Base-by-base conservation (phyloP, 108 stramenopile species). In the Nitzschia sp. region DNA sequence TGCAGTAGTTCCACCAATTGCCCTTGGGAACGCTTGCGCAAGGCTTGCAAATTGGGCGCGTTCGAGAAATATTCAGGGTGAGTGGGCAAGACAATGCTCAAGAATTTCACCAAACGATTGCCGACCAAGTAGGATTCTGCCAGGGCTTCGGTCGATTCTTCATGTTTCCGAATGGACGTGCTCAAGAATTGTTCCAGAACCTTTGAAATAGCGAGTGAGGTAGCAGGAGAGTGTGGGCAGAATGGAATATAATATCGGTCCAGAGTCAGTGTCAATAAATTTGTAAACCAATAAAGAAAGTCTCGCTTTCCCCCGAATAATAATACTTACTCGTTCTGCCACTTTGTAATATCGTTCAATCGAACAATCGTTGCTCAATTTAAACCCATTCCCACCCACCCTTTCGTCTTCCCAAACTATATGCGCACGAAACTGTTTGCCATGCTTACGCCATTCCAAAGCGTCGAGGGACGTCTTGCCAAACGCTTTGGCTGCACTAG, bases 101-200 rank as follows among this genome's bases (percentile, higher is more conserved):
- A 48, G 64, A 83, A 83, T 57, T 83, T 75, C 38, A 71, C 65
- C 27, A 83, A 35, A 56, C 82, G 74, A 38, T 60, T 79, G 2
- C 82, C 82, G 21, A 83, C 67, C 45, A 83, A 34, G 51, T 83
- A 83, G 21, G 62, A 54, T 55, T 83, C 78, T 2, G 47, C 30
- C 53, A 79, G 34, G 38, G 77, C 76, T 31, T 69, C 70, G 29
- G 30, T 23, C 13, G 38, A 54, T 3, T 34, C 70, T 3, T 34
- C 70, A 48, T 47, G 27, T 46, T 59, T 59, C 15, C 61, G 31
- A 60, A 70, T 75, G 27, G 58, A 51, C n/a, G 59, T 70, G 9
- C 61, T 48, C n/a, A 83, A 32, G 53, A 79, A 83, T 32, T 83
- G 74, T 46, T 79, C 74, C 55, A 83, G 35, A 26, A 83, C 82